A percentile compares a stretch with the other conserved stretches of the same genome.
These are phyloP conservation scores for Thelonectria olida DNA, from an alignment of 2,329 filamentous ascomycete species.

Conservation along the genomic window DNA sequence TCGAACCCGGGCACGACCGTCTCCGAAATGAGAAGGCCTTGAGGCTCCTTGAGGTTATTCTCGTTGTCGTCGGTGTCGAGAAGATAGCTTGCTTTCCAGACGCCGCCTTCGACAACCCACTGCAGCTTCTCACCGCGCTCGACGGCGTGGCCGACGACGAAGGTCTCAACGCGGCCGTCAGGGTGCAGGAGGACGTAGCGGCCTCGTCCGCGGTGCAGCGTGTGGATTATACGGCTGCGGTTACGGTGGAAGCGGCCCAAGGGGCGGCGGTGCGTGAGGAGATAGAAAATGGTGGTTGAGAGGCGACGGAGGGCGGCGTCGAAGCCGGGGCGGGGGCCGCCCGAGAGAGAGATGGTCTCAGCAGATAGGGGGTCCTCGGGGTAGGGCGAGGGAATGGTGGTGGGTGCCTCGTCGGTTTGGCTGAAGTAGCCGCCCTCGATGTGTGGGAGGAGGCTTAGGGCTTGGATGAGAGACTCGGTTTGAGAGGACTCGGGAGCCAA, in stretches of 20 bases:
- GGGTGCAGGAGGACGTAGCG: constrained; percentile 72
- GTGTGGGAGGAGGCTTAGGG: constrained; percentile 62
- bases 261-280: constrained; percentile 64
- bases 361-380: constrained; percentile 47
- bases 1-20: constrained; percentile 76
- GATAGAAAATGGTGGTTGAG: constrained; percentile 71
- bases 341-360: constrained; percentile 45
- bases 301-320: constrained; percentile 57
- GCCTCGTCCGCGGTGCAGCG: constrained; percentile 69
- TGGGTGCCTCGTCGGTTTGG: constrained; percentile 66
- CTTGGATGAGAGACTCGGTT: constrained; percentile 39
- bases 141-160: constrained; percentile 69
- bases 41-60: constrained; percentile 44
- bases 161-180: constrained; percentile 67
- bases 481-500: constrained; percentile 26
- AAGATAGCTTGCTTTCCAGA: constrained; percentile 72
- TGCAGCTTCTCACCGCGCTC: constrained; percentile 68
- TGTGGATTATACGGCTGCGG: constrained; percentile 69
- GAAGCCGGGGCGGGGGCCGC: constrained; percentile 46
- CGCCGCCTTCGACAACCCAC: constrained; percentile 75
- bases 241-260: constrained; percentile 72
- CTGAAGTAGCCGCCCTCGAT: constrained; percentile 72
- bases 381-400: constrained; percentile 60
- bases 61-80: constrained; percentile 41
- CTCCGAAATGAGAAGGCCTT: constrained; percentile 71